Evolutionary conservation across 129 eudicot species (phyloP).

Genomic region (Tagetes patula): DNA sequence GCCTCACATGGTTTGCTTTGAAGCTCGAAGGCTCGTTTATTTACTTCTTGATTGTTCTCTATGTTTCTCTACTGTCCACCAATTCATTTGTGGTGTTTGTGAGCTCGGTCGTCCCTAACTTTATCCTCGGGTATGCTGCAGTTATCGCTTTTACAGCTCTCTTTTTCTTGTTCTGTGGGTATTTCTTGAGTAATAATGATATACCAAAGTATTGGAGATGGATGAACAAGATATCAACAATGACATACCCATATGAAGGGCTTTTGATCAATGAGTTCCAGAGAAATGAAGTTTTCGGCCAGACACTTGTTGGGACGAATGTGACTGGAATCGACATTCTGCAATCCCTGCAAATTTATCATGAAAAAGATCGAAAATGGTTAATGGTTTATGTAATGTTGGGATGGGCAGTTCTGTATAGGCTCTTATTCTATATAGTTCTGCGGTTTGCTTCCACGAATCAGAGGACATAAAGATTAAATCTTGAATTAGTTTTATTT

Average conservation of each 20-base stretch:
- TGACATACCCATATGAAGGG: conserved; percentile 84
- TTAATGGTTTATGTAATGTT: conserved; percentile 54
- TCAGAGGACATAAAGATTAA: conserved; percentile 51
- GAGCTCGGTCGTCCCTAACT: conserved; percentile 79
- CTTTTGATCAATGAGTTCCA: conserved; percentile 68
- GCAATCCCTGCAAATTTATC: conserved; percentile 45
- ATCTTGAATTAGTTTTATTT: conserved; percentile 7
- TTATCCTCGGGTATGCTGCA: conserved; percentile 78
- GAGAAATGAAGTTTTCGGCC: conserved; percentile 38
- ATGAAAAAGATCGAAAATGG: conserved; percentile 43
- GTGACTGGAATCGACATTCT: conserved; percentile 48
- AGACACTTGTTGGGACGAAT: conserved; percentile 17
- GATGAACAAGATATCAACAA: conserved; percentile 73
- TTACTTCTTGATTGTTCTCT: conserved; percentile 60
- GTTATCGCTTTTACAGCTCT: conserved; percentile 79
- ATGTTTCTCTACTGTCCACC: conserved; percentile 65
- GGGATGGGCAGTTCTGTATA: conserved; percentile 72
- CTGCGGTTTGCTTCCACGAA: conserved; percentile 81
- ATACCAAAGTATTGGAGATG: conserved; percentile 69
- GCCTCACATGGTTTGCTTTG: conserved; percentile 65
- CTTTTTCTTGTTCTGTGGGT: conserved; percentile 83
- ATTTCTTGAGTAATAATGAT: conserved; percentile 52
- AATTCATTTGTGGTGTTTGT: conserved; percentile 77
- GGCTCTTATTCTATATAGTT: conserved; percentile 62
- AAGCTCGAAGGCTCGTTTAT: conserved; percentile 51